These are phyloP conservation scores for Gynochthodes officinalis DNA, from an alignment of 257 asterid species.

Conservation along the genomic window DNA sequence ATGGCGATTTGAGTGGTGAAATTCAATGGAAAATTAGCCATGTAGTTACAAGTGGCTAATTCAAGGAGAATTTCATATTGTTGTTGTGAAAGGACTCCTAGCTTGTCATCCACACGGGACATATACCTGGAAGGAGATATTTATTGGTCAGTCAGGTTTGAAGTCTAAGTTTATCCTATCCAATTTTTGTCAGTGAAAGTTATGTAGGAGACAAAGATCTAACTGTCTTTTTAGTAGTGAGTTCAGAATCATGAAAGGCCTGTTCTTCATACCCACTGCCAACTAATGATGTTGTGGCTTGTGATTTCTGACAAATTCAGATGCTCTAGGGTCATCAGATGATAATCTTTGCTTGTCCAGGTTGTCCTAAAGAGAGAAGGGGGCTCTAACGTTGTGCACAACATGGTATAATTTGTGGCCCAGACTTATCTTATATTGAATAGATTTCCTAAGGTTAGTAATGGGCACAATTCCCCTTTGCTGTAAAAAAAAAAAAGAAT, in stretches of 20 bases:
- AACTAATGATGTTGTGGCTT: not conserved
- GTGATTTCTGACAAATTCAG: not conserved
- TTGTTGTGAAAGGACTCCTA: not conserved
- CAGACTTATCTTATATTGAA: not conserved
- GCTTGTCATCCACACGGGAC: not conserved
- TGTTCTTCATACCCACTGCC: not conserved
- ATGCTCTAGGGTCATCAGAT: not conserved
- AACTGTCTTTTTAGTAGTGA: not conserved
- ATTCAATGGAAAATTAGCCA: no score
- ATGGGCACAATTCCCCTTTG: not conserved
- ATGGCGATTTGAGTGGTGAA: not conserved
- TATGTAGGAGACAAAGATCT: not conserved
- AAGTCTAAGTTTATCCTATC: no score
- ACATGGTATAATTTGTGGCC: not conserved
- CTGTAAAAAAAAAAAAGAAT: no score
- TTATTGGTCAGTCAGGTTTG: not conserved
- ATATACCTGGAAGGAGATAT: not conserved
- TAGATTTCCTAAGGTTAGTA: not conserved
- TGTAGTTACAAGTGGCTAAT: not conserved
- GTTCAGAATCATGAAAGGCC: not conserved
- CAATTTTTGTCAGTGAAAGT: not conserved
- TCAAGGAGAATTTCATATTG: not conserved
- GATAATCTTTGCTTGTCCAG: not conserved
- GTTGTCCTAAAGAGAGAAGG: not conserved
- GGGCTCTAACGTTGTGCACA: not conserved